Evolutionary conservation across 2,329 filamentous ascomycete species (phyloP).

Genomic region (Calonectria crousiana): DNA sequence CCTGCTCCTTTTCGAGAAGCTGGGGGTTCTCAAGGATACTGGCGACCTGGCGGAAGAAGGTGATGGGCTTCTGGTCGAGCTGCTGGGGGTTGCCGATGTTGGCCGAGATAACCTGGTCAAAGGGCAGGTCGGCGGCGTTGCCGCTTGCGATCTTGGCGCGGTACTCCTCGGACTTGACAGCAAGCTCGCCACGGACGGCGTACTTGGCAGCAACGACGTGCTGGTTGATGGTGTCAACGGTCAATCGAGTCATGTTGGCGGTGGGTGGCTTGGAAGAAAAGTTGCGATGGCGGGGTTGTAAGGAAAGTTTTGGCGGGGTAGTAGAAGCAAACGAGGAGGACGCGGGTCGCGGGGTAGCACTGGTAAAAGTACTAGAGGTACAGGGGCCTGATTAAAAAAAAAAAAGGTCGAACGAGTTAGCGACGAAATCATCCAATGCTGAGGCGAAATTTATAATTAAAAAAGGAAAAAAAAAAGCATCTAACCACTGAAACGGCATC

Average conservation of each 20-base stretch:
- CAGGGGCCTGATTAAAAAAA: constrained; percentile 29
- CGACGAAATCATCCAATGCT: constrained; percentile 30
- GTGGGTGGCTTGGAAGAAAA: constrained; percentile 44
- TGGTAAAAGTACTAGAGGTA: constrained; percentile 37
- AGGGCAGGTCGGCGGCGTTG: constrained; percentile 73
- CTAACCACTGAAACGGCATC: not conserved
- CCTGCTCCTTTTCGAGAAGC: constrained; percentile 84
- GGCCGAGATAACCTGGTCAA: constrained; percentile 91
- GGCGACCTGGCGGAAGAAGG: constrained; percentile 97
- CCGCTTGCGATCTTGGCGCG: constrained; percentile 77
- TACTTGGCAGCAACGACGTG: constrained; percentile 91
- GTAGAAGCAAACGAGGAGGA: constrained; percentile 24
- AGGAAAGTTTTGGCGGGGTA: constrained; percentile 45
- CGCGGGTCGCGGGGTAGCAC: constrained; percentile 43
- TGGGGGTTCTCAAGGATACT: constrained; percentile 92
- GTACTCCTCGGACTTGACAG: constrained; percentile 92
- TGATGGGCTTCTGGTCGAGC: constrained; percentile 98
- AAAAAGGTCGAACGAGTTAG: constrained; percentile 43
- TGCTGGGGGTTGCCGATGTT: constrained; percentile 99
- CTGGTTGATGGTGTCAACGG: constrained; percentile 90
- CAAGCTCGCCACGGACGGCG: constrained; percentile 95
- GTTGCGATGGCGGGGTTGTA: constrained; percentile 38
- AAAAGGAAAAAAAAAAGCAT: constrained; percentile 6
- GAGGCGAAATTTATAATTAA: constrained; percentile 18
- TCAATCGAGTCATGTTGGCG: constrained; percentile 65